phyloP scores from a whole-genome alignment of 352 stramenopile genomes.

The Thalassiosira exigua region DNA sequence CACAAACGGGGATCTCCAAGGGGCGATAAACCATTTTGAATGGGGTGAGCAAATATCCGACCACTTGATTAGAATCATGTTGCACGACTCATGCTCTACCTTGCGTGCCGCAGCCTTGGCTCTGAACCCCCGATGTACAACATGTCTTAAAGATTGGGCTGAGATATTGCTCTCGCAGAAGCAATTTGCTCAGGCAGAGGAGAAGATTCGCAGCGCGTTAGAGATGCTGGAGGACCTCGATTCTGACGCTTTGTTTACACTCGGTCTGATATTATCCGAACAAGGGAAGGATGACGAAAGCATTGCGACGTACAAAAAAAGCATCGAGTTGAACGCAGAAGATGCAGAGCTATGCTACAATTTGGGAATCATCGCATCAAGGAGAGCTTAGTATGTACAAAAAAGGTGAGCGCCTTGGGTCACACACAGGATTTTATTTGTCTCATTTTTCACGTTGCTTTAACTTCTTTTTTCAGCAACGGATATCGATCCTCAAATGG shows the following conservation, averaged over 20 bases:
- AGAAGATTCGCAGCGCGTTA: constrained; percentile 57
- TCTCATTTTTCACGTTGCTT: not conserved
- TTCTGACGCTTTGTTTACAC: constrained; percentile 71
- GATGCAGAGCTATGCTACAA: constrained; percentile 78
- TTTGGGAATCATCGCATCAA: constrained; percentile 68
- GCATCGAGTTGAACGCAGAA: constrained; percentile 68
- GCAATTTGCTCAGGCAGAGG: constrained; percentile 58
- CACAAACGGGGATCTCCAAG: constrained; percentile 45
- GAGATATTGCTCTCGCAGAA: constrained; percentile 64
- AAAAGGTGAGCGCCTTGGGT: constrained; percentile 14
- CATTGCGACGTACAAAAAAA: constrained; percentile 67
- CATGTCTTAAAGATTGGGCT: constrained; percentile 78
- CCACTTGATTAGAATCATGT: too few species aligned
- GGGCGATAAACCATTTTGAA: constrained; percentile 69
- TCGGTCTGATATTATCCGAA: constrained; percentile 68
- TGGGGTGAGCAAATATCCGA: too few species aligned
- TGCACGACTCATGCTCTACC: too few species aligned
- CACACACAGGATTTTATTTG: not conserved
- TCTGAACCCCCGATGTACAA: constrained; percentile 74
- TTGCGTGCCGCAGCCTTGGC: too few species aligned
- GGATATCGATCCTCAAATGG: constrained; percentile 56
- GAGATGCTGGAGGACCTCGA: constrained; percentile 70
- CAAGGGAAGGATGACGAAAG: constrained; percentile 65
- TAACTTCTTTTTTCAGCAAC: constrained; percentile 35
- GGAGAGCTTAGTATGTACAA: constrained; percentile 61